phyloP scores from a whole-genome alignment of 2,329 filamentous ascomycete genomes.

The Chrysosporium queenslandicum region DNA sequence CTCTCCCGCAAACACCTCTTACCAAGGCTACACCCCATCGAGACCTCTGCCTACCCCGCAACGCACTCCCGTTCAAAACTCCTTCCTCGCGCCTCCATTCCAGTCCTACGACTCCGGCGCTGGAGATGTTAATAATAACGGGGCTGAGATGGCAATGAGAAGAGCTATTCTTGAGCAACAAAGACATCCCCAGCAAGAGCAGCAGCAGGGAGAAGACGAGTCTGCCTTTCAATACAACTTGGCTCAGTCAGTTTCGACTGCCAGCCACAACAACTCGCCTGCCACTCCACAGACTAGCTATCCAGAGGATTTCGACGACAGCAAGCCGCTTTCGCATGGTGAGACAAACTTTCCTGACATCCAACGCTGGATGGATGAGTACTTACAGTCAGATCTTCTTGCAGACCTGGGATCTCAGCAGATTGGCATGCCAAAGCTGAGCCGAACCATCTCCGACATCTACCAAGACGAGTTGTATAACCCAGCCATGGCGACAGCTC shows the following conservation, averaged over 20 bases:
- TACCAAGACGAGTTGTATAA: slow-evolving; percentile 80
- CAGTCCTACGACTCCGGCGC: slow-evolving; percentile 37
- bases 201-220: slow-evolving; percentile 39
- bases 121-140: slow-evolving; percentile 35
- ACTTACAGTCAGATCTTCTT: slow-evolving; percentile 55
- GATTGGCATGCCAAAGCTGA: slow-evolving; percentile 59
- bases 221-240: slow-evolving; percentile 44
- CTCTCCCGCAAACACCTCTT: slow-evolving; percentile 19
- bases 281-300: slow-evolving; percentile 50
- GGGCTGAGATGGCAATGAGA: slow-evolving; percentile 52
- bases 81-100: slow-evolving; percentile 40
- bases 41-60: slow-evolving; percentile 49
- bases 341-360: slow-evolving; percentile 36
- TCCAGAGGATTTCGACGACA: slow-evolving; percentile 44
- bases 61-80: slow-evolving; percentile 45
- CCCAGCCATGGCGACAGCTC: slow-evolving; percentile 29
- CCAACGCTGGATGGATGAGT: slow-evolving; percentile 47
- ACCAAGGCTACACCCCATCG: slow-evolving; percentile 28
- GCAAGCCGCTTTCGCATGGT: slow-evolving; percentile 45
- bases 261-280: slow-evolving; percentile 52
- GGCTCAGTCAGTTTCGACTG: slow-evolving; percentile 48
- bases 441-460: slow-evolving; percentile 75
- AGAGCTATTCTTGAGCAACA: slow-evolving; percentile 45
- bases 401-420: slow-evolving; percentile 42
- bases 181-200: slow-evolving; percentile 21